Conservation (phyloP, 164 flowering plant genomes). For the Litsea cubeba region DNA sequence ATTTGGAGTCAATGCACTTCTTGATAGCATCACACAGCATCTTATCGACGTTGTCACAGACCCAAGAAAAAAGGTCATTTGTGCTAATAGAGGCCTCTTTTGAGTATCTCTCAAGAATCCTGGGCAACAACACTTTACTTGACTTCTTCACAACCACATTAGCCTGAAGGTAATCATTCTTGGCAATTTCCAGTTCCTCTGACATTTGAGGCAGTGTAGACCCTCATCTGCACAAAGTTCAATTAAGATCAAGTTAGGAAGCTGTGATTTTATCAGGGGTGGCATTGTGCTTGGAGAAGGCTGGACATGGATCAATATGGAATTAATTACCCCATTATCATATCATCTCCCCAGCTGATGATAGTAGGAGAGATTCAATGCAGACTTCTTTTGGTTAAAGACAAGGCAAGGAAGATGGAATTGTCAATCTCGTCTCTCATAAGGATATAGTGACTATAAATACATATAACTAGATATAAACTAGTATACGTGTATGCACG, state of each 20-base stretch:
- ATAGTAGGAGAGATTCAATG: no score
- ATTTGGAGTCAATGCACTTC: slow-evolving; percentile 43
- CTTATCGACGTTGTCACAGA: slow-evolving; percentile 51
- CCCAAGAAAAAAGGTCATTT: slow-evolving; percentile 61
- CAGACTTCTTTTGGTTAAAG: no score
- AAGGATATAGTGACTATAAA: no score
- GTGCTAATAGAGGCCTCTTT: slow-evolving; percentile 49
- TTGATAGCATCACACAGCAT: slow-evolving; percentile 59
- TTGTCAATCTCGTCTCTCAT: no score
- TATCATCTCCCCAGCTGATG: no score
- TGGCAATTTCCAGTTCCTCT: slow-evolving; percentile 67
- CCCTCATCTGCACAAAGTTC: slow-evolving; percentile 48
- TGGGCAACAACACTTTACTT: slow-evolving; percentile 64
- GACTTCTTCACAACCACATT: slow-evolving; percentile 66
- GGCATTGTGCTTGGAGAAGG: no score
- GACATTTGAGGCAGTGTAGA: slow-evolving; percentile 58
- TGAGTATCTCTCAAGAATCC: slow-evolving; percentile 58
- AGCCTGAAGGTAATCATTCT: slow-evolving; percentile 64
- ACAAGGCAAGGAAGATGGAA: no score
- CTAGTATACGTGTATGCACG: no score
- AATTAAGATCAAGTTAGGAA: not conserved
- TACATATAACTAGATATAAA: no score
- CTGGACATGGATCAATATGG: no score
- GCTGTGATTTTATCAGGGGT: no score
- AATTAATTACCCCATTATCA: no score